Evolutionary conservation across 495 filamentous ascomycete genomes (phyloP).

Genomic region (Halenospora varia): DNA sequence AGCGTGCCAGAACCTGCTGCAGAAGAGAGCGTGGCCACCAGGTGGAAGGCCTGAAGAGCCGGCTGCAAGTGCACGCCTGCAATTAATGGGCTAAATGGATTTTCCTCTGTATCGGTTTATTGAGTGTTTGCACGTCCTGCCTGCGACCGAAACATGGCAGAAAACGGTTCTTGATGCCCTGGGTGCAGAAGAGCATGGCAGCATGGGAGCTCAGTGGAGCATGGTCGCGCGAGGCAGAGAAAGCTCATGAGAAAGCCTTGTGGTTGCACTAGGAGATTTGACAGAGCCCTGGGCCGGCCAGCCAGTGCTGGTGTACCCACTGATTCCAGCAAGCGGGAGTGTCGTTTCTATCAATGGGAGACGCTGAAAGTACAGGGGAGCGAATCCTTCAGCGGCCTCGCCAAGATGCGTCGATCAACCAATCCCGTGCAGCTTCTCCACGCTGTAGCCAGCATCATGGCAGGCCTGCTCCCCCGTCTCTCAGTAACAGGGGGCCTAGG

Average conservation of each 20-base stretch:
- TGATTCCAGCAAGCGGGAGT: slow-evolving; percentile 8
- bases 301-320: too few species aligned
- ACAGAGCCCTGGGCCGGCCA: not conserved
- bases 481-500: not conserved
- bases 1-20: not conserved
- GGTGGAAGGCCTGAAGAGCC: not conserved
- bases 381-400: slow-evolving; percentile 12
- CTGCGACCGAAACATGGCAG: not conserved
- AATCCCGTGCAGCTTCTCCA: slow-evolving; percentile 3
- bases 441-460: not conserved
- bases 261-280: not conserved
- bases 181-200: not conserved
- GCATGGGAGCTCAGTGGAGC: too few species aligned
- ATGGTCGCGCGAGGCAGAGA: not conserved
- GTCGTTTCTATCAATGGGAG: not conserved
- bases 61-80: not conserved
- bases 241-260: not conserved
- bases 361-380: not conserved
- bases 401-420: not conserved
- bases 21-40: not conserved
- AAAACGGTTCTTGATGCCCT: not conserved
- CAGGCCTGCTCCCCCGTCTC: not conserved
- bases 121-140: too few species aligned
- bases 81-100: not conserved
- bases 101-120: not conserved